These are phyloP conservation scores for Schwanniomyces pseudopolymorphus DNA, from an alignment of 805 yeast genomes.

Conservation along the genomic window DNA sequence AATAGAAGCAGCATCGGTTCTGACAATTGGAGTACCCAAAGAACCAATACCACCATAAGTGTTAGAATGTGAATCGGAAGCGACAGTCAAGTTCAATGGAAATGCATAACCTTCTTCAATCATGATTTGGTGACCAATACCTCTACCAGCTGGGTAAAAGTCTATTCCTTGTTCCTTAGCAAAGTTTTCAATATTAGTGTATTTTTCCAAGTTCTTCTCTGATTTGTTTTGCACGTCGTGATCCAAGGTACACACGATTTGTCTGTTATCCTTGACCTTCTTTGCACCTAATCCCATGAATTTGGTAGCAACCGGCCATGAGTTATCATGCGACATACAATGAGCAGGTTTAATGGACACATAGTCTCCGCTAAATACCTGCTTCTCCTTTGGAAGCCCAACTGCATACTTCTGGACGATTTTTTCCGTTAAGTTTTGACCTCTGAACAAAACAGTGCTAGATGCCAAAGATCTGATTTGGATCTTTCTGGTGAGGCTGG, in stretches of 20 bases:
- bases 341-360: constrained; percentile 94
- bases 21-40: constrained; percentile 94
- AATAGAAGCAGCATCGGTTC: constrained; percentile 98
- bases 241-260: constrained; percentile 93
- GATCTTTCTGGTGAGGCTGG: neutral
- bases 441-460: constrained; percentile 26
- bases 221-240: constrained; percentile 96
- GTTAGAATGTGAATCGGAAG: constrained; percentile 96
- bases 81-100: constrained; percentile 90
- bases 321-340: constrained; percentile 98
- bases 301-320: constrained; percentile 99
- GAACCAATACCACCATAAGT: constrained; percentile 97
- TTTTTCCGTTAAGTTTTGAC: constrained; percentile 92
- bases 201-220: constrained; percentile 85
- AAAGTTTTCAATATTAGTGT: constrained; percentile 82
- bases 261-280: constrained; percentile 77
- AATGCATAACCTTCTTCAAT: constrained; percentile 98
- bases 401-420: constrained; percentile 93
- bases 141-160: constrained; percentile 98
- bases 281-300: constrained; percentile 94
- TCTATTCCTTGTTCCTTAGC: constrained; percentile 91
- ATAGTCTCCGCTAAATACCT: constrained; percentile 87
- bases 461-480: constrained; percentile 18
- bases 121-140: constrained; percentile 99
- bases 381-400: constrained; percentile 71